Base-by-base conservation (phyloP, 768 basidiomycete species). In the Pulveroboletus sp. region DNA sequence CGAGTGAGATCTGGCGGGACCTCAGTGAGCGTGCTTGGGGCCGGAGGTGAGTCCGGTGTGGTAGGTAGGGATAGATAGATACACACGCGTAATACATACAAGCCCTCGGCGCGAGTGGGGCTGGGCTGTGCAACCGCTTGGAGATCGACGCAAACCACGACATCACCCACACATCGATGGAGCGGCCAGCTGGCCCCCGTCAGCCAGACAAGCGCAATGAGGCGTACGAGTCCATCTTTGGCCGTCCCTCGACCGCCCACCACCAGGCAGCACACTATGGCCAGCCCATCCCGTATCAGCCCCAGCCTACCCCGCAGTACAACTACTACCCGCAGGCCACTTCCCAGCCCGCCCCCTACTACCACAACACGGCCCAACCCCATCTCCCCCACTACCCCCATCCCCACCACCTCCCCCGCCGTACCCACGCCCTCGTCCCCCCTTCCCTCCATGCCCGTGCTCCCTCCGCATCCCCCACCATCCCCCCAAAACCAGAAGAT, bases 221-320 rank as follows among this genome's bases (percentile, higher is more conserved):
- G 47, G 89, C 89, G 39, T 93, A 90, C 73, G 86, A 91, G 68
- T 81, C 84, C 62, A 91, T 93, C 71, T 93, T 93, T 69, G 89
- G 89, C 22, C 79, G 89, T 22, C 85, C 88, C 44, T 79, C 80
- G 43, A 70, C 75, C 39, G 56, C 72, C 27, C 81, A 82, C 65
- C 83, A 82, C 57, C 70, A 71, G 50, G 50, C 59, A 14, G 47
- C 55, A 36, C 52, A 50, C 59, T 53, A 52, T 40, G 53, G 34
- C 7, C 59, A 64, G 42, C 57, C 55, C 42, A 36, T 42, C 26
- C 53, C 57, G 43, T 50, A 48, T 41, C 47, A 22, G 24, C 41
- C 53, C 29, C n/a, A n/a, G n/a, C n/a, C n/a, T n/a, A n/a, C n/a
- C n/a, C n/a, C n/a, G n/a, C n/a, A n/a, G n/a, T n/a, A n/a, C n/a